A percentile compares a stretch with the other conserved stretches of the same genome.
These are phyloP conservation scores for Helenozyma rhizophorensis DNA, from an alignment of 805 yeast genomes.

Conservation along the genomic window DNA sequence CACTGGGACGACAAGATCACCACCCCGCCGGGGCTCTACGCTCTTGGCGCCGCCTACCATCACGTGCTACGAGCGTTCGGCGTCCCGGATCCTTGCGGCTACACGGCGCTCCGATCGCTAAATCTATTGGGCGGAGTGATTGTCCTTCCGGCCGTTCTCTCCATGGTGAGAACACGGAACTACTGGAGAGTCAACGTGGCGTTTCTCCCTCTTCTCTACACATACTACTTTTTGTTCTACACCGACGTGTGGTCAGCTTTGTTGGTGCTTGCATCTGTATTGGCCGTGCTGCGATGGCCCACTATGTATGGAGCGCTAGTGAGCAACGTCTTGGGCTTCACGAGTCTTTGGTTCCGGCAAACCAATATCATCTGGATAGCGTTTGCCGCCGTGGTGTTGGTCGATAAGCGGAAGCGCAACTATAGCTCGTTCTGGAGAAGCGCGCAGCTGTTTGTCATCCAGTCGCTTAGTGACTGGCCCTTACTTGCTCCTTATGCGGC, in stretches of 20 bases:
- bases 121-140: conserved; percentile 65
- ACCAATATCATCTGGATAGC: conserved; percentile 88
- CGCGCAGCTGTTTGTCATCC: conserved; percentile 2
- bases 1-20: conserved; percentile 74
- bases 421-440: background rate
- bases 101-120: conserved; percentile 31
- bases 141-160: conserved; percentile 46
- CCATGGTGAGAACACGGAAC: conserved; percentile 15
- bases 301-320: conserved; percentile 19
- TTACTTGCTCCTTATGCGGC: conserved; percentile 45
- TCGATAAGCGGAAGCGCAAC: conserved; percentile 41
- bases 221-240: conserved; percentile 76
- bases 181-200: conserved; percentile 26
- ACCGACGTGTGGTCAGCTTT: conserved; percentile 93
- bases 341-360: conserved; percentile 77
- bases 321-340: conserved; percentile 54
- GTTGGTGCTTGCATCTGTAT: conserved; percentile 53
- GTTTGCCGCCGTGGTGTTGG: conserved; percentile 49
- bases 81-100: conserved; percentile 13
- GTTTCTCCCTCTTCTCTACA: conserved; percentile 65
- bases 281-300: conserved; percentile 35
- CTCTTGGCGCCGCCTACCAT: conserved; percentile 37
- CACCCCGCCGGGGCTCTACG: conserved; percentile 92
- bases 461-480: conserved; percentile 16
- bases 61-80: conserved; percentile 35